These are phyloP conservation scores for Fusarium sp. DNA, from an alignment of 2,329 filamentous ascomycete genomes.

Conservation along the genomic window DNA sequence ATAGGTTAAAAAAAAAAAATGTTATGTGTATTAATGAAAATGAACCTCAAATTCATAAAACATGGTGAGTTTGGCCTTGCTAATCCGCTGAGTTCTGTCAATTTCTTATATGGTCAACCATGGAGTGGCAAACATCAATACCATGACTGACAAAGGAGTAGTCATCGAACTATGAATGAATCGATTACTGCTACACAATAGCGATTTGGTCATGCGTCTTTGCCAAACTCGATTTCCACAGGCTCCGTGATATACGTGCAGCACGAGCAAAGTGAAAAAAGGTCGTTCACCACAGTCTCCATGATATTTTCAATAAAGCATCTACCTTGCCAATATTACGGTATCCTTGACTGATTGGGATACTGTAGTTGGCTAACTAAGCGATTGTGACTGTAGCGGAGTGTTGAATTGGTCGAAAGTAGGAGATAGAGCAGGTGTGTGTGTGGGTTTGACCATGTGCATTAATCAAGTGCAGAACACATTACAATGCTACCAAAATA, in stretches of 20 bases:
- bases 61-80: background rate
- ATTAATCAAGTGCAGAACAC: slow-evolving; percentile 24
- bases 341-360: background rate
- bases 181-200: no score
- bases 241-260: background rate
- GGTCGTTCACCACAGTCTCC: background rate
- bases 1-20: no score
- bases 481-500: slow-evolving; percentile 15
- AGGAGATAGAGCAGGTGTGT: slow-evolving; percentile 2
- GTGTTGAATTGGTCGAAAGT: background rate
- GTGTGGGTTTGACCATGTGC: slow-evolving; percentile 5
- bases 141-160: background rate
- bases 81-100: background rate
- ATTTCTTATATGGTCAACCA: background rate
- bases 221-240: background rate
- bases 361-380: slow-evolving; percentile 7
- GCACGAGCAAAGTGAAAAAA: background rate
- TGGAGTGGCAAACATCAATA: background rate
- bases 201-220: background rate
- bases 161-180: background rate
- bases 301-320: background rate
- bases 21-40: background rate
- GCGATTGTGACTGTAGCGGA: slow-evolving; percentile 7
- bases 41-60: background rate
- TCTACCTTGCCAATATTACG: background rate